A percentile compares a stretch with the other conserved stretches of the same genome.
Conservation (phyloP, 129 eudicot genomes). For the Flaveria ramosissima region DNA sequence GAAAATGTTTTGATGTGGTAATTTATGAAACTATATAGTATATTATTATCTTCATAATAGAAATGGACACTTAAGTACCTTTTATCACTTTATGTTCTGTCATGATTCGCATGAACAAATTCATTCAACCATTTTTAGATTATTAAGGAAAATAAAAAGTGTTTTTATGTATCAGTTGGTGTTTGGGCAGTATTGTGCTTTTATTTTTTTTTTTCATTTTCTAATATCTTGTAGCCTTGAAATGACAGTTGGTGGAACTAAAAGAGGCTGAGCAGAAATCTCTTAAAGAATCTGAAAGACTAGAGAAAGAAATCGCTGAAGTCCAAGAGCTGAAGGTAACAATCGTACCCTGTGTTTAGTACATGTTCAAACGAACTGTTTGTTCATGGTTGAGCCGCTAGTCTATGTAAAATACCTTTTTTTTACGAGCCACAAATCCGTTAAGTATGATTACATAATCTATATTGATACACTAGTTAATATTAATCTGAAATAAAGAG, state of each 20-base stretch:
- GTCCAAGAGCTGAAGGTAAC: conserved; percentile 87
- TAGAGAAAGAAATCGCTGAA: conserved; percentile 92
- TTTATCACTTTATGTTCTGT: not conserved
- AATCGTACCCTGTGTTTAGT: not conserved
- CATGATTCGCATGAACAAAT: not conserved
- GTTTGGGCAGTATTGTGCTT: not conserved
- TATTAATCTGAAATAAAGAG: too few relatives aligned
- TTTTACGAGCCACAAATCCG: not conserved
- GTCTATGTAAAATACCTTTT: not conserved
- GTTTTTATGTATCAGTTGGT: not conserved
- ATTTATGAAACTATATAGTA: not conserved
- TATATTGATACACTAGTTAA: not conserved
- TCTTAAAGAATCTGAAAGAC: conserved; percentile 83
- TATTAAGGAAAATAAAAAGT: not conserved
- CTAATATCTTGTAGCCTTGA: conserved; percentile 10
- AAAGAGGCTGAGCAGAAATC: conserved; percentile 91
- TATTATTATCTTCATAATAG: not conserved
- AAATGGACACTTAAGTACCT: not conserved
- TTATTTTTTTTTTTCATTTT: not conserved
- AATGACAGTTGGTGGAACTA: conserved; percentile 79
- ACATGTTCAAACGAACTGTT: not conserved
- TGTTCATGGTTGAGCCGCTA: not conserved
- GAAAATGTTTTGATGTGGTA: not conserved
- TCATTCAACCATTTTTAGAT: not conserved
- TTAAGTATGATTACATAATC: not conserved